Evolutionary conservation across 148 eudicot species (phyloP), one percentile per base, ranked within the genome.

Genomic region (Spergularia marina): DNA sequence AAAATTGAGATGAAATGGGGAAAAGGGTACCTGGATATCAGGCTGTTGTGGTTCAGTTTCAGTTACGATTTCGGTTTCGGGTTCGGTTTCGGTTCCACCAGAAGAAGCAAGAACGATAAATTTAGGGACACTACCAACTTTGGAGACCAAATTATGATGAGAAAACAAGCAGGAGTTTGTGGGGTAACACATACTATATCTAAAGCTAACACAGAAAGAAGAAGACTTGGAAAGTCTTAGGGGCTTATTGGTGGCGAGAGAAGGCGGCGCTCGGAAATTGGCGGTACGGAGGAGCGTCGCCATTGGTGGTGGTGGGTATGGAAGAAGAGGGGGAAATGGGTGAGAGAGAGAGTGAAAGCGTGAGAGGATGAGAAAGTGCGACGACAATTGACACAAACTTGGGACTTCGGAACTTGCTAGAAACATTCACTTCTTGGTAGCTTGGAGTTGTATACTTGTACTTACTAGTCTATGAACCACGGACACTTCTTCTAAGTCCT

Each of bases 1-100:
- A 21, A 68, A 75, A 70, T 16, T 10, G 25, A 25, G 20, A 44
- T 44, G 18, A 55, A 12, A 10, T 1, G 44, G 30, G 25, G 39
- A 71, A 67, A 72, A 6, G 74, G 68, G 39, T 76, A 84, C 87
- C 85, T 73, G 83, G 40, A 79, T 71, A 47, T 76, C 52, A 64
- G 82, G 68, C 47, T 81, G 75, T 53, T 70, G 81, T 23, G 51
- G 49, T 51, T 82, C 77, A 56, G 76, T 76, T 30, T 77, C 80
- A 13, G 77, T 72, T 56, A 56, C 75, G 10, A 17, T 56, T 40
- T 78, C 81, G 67, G 81, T 80, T n/a, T 81, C 85, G 51, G 78
- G 60, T 30, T 30, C 36, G 49, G 49, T 44, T 44, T 44, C 47
- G 57, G 77, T 72, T 70, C 82, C 85, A 41, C 76, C 83, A 23